Conservation (phyloP, 768 basidiomycete genomes). For the Lactarius deliciosus region DNA sequence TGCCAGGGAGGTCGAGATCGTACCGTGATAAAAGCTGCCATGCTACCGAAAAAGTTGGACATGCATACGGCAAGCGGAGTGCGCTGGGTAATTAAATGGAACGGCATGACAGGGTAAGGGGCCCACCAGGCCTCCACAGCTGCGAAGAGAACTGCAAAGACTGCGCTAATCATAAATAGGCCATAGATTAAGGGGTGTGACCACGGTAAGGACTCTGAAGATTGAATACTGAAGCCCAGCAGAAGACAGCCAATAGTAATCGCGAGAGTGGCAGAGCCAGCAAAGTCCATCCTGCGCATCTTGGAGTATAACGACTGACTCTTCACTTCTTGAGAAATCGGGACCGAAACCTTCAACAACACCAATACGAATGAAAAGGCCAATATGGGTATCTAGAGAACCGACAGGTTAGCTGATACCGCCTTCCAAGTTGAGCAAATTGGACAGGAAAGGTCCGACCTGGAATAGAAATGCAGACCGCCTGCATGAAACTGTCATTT, state of each 20-base stretch:
- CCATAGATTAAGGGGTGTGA: conserved; percentile 68
- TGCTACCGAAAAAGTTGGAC: conserved; percentile 73
- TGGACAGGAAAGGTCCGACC: conserved; percentile 43
- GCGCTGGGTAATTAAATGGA: conserved; percentile 70
- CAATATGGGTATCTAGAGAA: conserved; percentile 69
- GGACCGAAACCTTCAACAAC: conserved; percentile 73
- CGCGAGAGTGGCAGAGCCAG: conserved; percentile 82
- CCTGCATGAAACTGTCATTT: conserved; percentile 46
- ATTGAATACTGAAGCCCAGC: conserved; percentile 73
- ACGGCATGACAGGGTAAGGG: conserved; percentile 87
- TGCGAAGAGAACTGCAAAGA: conserved; percentile 62
- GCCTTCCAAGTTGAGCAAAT: conserved; percentile 20
- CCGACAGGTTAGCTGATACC: conserved; percentile 3
- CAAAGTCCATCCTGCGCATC: conserved; percentile 77
- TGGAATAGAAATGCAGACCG: conserved; percentile 83
- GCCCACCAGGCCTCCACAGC: conserved; percentile 77
- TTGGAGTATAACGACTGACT: conserved; percentile 60
- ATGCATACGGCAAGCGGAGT: conserved; percentile 82
- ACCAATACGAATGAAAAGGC: conserved; percentile 70
- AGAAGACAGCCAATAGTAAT: conserved; percentile 66
- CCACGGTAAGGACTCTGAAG: conserved; percentile 78
- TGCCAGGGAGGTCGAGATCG: conserved; percentile 35
- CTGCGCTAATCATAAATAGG: conserved; percentile 55
- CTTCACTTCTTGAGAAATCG: conserved; percentile 64
- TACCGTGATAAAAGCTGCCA: conserved; percentile 80